Evolutionary conservation across 306 rosid genomes (phyloP).

Genomic region (Astragalus membranaceus): DNA sequence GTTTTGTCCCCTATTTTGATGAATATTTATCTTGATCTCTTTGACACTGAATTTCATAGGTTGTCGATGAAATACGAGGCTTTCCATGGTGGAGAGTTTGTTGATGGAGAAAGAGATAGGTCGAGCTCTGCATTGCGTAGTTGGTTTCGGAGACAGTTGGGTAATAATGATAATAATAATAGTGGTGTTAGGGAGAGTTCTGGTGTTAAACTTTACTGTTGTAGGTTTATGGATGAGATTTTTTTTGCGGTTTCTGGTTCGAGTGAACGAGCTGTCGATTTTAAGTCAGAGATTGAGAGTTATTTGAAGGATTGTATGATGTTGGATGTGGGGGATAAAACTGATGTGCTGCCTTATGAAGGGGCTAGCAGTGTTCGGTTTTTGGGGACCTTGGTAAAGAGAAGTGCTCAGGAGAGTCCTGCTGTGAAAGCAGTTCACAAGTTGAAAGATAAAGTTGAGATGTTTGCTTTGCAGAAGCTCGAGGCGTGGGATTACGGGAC

Average conservation of each 20-base stretch:
- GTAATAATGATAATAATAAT: conserved; percentile 37
- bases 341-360: conserved; percentile 50
- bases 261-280: conserved; percentile 52
- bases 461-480: conserved; percentile 63
- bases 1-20: conserved; percentile 72
- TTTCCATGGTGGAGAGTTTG: conserved; percentile 23
- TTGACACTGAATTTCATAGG: conserved; percentile 78
- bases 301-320: conserved; percentile 56
- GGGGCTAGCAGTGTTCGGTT: conserved; percentile 40
- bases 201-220: conserved; percentile 42
- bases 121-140: conserved; percentile 55
- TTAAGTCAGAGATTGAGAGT: conserved; percentile 53
- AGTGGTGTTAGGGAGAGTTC: conserved; percentile 20
- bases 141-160: conserved; percentile 75
- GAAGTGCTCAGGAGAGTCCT: conserved; percentile 53
- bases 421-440: conserved; percentile 77
- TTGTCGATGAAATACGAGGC: conserved; percentile 82
- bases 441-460: conserved; percentile 69
- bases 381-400: conserved; percentile 58
- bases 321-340: conserved; percentile 48
- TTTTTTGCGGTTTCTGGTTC: conserved; percentile 71
- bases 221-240: conserved; percentile 86
- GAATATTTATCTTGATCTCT: conserved; percentile 76
- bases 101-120: conserved; percentile 29
- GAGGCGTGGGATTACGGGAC: conserved; percentile 78